Base-by-base conservation (phyloP, 129 eudicot species). In the Flaveria linearis region DNA sequence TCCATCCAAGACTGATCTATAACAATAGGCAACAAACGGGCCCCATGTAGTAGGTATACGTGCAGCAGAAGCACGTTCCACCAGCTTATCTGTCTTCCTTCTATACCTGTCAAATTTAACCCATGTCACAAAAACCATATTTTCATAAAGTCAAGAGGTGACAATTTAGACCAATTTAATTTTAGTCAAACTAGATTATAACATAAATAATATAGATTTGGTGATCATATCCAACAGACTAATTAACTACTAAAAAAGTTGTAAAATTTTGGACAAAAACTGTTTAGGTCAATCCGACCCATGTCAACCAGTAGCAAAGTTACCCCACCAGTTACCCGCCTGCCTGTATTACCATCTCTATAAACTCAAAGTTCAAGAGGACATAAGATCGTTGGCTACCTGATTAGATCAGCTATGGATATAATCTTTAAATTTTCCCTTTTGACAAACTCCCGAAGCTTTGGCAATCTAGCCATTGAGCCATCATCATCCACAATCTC, bases 401-500 rank as follows among this genome's bases (percentile, higher is more conserved):
- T 87, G 74, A 89, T 85, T 49, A 89, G 53, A 83, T 89, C 96
- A 64, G 96, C 89, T 57, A 89, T 89, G 7, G 96, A 89, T 25
- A 89, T 65, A 17, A 89, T 75, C 80, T 87, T 87, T 7, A 89
- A 39, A 76, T 85, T 81, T 28, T 89, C 85, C 36, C 42, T 56
- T 72, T 78, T 22, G 23, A 83, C 90, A 61, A 89, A 83, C 77
- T 87, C 80, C 16, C 72, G 70, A 66, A 89, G 89, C 78, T 64
- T 89, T n/a, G 99, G 97, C 56, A 94, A 74, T 78, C 99, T 82
- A 67, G 99, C 99, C 99, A 94, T 94, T 46, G 99, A 94, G 49
- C 97, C 99, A 84, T 94, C 99, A 78, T 94, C 99, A 78, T 94
- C 99, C 18, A 94, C 97, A 73, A 94, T 82, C 88, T 91, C 99